Conservation (phyloP, 108 stramenopile species). For the Conticribra guillardii region DNA sequence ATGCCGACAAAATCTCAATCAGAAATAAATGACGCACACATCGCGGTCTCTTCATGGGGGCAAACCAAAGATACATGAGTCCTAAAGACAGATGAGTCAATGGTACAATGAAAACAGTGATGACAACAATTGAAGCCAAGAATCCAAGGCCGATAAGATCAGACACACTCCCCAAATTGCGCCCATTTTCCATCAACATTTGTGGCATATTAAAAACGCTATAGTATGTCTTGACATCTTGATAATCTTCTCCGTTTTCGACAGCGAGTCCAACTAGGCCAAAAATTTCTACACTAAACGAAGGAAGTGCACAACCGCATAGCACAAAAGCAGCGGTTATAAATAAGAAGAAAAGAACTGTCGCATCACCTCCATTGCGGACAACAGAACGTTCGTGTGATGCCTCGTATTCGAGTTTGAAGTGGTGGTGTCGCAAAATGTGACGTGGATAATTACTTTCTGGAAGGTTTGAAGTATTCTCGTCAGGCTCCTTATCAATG, state of each 20-base stretch:
- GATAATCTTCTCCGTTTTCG: constrained; percentile 67
- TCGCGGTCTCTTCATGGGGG: constrained; percentile 27
- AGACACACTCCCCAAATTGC: constrained; percentile 39
- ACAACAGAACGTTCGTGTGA: constrained; percentile 30
- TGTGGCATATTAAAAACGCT: constrained; percentile 57
- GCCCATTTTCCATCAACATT: constrained; percentile 69
- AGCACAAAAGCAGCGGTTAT: constrained; percentile 45
- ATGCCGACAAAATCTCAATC: constrained; percentile 64
- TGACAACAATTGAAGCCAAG: constrained; percentile 57
- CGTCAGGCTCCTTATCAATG: too few relatives aligned
- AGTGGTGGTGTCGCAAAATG: constrained; percentile 22
- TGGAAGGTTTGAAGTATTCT: neutral
- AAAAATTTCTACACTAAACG: constrained; percentile 65
- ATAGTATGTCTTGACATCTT: constrained; percentile 56
- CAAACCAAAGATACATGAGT: constrained; percentile 59
- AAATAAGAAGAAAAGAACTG: constrained; percentile 20
- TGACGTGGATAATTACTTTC: neutral
- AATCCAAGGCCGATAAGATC: constrained; percentile 65
- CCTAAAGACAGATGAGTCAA: constrained; percentile 50
- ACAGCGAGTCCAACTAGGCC: constrained; percentile 76
- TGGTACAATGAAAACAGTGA: constrained; percentile 70
- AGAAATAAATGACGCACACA: constrained; percentile 27
- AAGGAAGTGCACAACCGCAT: constrained; percentile 59
- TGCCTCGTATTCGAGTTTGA: constrained; percentile 39
- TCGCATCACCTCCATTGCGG: constrained; percentile 16